Evolutionary conservation across 2,329 filamentous ascomycete genomes (phyloP).

Genomic region (Calonectria multiphialidica): DNA sequence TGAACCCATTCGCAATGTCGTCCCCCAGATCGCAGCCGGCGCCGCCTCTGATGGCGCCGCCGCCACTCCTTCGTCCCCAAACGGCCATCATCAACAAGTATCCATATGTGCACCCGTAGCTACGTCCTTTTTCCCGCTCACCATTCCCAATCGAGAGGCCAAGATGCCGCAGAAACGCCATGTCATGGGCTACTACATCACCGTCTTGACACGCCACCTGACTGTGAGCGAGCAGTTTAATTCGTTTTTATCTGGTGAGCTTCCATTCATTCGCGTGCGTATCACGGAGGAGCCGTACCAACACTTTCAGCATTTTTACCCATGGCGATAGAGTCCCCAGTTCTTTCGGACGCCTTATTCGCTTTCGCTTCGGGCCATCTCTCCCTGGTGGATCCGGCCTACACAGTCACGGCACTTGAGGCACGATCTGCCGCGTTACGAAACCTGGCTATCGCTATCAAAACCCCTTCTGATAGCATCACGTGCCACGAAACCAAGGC

Average conservation of each 20-base stretch:
- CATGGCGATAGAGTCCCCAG: slow-evolving; percentile 16
- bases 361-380: slow-evolving; percentile 15
- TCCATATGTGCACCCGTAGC: not conserved
- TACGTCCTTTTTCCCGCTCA: not conserved
- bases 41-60: not conserved
- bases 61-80: not conserved
- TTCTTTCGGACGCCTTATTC: slow-evolving; percentile 9
- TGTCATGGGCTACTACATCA: slow-evolving; percentile 19
- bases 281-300: not conserved
- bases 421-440: slow-evolving; percentile 5
- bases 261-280: too few relatives aligned
- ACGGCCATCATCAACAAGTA: not conserved
- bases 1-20: not conserved
- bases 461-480: slow-evolving; percentile 1
- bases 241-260: slow-evolving; percentile 17
- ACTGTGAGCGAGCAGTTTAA: slow-evolving; percentile 14
- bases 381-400: not conserved
- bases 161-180: slow-evolving; percentile 7
- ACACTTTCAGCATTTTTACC: slow-evolving; percentile 1
- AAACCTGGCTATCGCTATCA: slow-evolving; percentile 8
- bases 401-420: slow-evolving; percentile 13
- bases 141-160: not conserved
- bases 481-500: slow-evolving; percentile 2
- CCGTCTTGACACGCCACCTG: slow-evolving; percentile 2
- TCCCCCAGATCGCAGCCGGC: not conserved